These are phyloP conservation scores for Solanum pinnatisectum DNA, from an alignment of 257 asterid genomes.

Conservation along the genomic window DNA sequence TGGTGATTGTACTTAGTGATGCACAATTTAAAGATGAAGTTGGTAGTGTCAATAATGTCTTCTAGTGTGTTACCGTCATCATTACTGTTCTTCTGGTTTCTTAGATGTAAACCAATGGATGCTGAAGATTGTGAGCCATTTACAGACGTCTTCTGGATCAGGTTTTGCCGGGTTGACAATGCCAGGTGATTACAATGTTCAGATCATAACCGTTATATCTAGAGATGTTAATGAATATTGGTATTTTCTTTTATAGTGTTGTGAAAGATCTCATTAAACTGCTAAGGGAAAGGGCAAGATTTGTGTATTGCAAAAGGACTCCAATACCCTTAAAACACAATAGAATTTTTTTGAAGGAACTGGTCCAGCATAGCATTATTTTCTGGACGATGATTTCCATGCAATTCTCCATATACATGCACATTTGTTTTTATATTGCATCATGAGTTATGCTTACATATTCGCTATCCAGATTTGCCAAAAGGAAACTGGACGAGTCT, in stretches of 20 bases:
- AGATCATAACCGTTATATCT: neutral
- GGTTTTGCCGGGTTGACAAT: slow-evolving; percentile 55
- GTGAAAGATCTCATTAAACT: neutral
- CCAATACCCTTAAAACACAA: neutral
- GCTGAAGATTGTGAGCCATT: slow-evolving; percentile 76
- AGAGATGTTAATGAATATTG: neutral
- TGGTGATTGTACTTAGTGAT: neutral
- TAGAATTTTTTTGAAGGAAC: neutral
- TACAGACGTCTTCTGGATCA: slow-evolving; percentile 86
- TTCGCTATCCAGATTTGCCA: slow-evolving; percentile 55
- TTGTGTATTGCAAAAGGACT: neutral
- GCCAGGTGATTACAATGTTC: slow-evolving; percentile 45
- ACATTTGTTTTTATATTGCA: neutral
- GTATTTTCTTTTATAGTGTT: neutral
- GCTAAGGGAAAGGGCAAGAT: neutral
- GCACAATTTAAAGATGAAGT: neutral
- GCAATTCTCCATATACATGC: neutral
- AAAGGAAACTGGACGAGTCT: slow-evolving; percentile 68
- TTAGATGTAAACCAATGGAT: slow-evolving; percentile 91
- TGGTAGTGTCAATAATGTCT: neutral
- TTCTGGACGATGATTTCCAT: neutral
- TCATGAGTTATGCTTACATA: neutral
- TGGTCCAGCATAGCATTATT: neutral
- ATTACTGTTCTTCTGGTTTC: neutral
- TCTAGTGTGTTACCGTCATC: neutral